Conservation (phyloP, 805 yeast species). For the Zygosaccharomyces pseudorouxii region DNA sequence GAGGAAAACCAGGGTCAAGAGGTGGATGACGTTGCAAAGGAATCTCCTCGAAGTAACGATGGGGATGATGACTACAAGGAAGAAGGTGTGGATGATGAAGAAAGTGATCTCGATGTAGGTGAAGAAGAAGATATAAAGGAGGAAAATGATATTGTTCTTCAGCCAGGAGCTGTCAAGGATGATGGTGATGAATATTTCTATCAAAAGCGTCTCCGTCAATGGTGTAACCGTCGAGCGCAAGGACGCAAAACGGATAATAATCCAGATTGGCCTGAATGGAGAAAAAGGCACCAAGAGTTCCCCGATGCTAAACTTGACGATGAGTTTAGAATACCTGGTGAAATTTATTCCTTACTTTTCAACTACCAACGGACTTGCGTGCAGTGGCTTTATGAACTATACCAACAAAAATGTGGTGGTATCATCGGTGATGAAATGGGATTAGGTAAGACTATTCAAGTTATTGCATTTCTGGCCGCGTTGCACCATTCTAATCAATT, state of each 20-base stretch:
- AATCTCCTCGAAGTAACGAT: constrained; percentile 12
- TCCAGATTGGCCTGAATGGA: constrained; percentile 51
- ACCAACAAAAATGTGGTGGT: constrained; percentile 86
- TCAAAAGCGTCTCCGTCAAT: constrained; percentile 52
- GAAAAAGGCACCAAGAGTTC: constrained; percentile 67
- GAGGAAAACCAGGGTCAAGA: constrained; percentile 10
- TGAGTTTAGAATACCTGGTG: constrained; percentile 79
- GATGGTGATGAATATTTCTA: constrained; percentile 77
- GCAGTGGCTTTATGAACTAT: constrained; percentile 96
- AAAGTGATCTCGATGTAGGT: constrained; percentile 14
- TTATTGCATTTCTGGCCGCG: constrained; percentile 86
- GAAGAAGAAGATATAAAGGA: constrained; percentile 16
- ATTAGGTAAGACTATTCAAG: constrained; percentile 89
- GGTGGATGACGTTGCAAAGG: constrained; percentile 7
- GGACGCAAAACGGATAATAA: constrained; percentile 30
- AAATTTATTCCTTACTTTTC: constrained; percentile 77
- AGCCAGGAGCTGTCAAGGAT: constrained; percentile 42
- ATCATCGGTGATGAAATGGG: constrained; percentile 99
- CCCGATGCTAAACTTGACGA: constrained; percentile 73
- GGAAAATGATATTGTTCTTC: constrained; percentile 14
- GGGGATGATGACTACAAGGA: constrained; percentile 24
- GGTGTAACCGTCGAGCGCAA: constrained; percentile 53
- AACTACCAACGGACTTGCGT: constrained; percentile 96
- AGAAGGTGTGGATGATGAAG: constrained; percentile 15
- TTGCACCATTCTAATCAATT: constrained; percentile 75